Evolutionary conservation across 2,329 filamentous ascomycete species (phyloP).

Genomic region (Alternaria triticimaculans): DNA sequence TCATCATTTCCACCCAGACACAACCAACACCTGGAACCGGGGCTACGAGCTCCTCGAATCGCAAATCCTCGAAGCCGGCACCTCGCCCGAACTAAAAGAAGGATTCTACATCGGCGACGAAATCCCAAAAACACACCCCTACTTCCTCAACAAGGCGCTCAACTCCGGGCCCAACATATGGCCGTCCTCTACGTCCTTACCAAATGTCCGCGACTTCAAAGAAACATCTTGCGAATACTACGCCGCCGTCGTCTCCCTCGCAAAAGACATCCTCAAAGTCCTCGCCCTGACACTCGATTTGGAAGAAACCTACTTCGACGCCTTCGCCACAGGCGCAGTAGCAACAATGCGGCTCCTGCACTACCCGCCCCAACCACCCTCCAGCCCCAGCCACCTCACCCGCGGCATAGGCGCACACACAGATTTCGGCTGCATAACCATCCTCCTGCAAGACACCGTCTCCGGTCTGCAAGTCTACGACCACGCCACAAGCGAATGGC

Average conservation of each 20-base stretch:
- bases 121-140: slow-evolving; percentile 48
- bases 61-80: slow-evolving; percentile 53
- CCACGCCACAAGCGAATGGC: slow-evolving; percentile 70
- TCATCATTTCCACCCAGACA: slow-evolving; percentile 27
- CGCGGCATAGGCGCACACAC: slow-evolving; percentile 54
- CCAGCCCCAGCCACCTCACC: slow-evolving; percentile 46
- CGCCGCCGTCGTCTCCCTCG: slow-evolving; percentile 46
- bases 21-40: slow-evolving; percentile 50
- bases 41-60: slow-evolving; percentile 54
- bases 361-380: slow-evolving; percentile 51
- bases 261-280: slow-evolving; percentile 51
- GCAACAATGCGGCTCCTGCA: slow-evolving; percentile 54
- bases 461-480: slow-evolving; percentile 81
- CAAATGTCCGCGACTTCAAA: slow-evolving; percentile 44
- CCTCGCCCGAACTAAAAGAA: slow-evolving; percentile 54
- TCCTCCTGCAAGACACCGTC: slow-evolving; percentile 52
- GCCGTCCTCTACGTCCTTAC: slow-evolving; percentile 32
- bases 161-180: slow-evolving; percentile 53
- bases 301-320: slow-evolving; percentile 47
- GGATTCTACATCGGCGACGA: slow-evolving; percentile 54
- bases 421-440: slow-evolving; percentile 53
- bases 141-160: slow-evolving; percentile 48
- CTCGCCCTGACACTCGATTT: slow-evolving; percentile 52
- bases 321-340: slow-evolving; percentile 46
- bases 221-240: slow-evolving; percentile 52